Percentiles rank a stretch among this genome's conserved stretches.
These are phyloP conservation scores for Tolypocladium pustulatum DNA, from an alignment of 2,329 filamentous ascomycete genomes.

Conservation along the genomic window DNA sequence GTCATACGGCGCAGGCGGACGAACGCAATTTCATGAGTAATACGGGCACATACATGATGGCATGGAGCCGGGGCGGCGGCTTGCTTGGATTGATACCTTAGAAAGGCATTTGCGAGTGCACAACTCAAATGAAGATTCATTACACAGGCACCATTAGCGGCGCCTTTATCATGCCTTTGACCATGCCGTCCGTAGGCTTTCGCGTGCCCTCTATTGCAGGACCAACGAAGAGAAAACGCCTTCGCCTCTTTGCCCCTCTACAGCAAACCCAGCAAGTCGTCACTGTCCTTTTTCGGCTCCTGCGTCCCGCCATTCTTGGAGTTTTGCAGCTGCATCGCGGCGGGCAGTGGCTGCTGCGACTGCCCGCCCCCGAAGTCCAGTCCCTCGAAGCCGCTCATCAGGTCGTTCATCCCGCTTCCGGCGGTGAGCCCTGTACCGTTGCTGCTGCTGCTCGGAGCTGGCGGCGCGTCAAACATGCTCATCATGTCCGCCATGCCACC, in stretches of 20 bases:
- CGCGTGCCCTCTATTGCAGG: background rate
- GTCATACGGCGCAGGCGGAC: background rate
- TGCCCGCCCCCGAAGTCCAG: conserved; percentile 59
- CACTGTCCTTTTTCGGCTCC: conserved; percentile 44
- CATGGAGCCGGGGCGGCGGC: background rate
- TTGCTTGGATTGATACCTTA: background rate
- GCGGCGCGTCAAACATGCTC: conserved; percentile 59
- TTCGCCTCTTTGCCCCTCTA: conserved; percentile 13
- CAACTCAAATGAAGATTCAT: background rate
- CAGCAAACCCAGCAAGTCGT: conserved; percentile 44
- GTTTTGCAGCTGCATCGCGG: conserved; percentile 45
- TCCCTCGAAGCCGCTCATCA: conserved; percentile 81
- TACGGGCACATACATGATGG: background rate
- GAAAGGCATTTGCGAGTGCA: background rate
- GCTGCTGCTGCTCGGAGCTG: conserved; percentile 31
- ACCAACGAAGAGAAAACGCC: background rate
- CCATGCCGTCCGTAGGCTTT: background rate
- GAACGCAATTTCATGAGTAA: background rate
- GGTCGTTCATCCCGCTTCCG: conserved; percentile 64
- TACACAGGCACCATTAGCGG: background rate
- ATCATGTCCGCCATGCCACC: conserved; percentile 53
- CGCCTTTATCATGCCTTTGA: background rate
- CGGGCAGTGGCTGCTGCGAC: conserved; percentile 50
- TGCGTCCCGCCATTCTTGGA: conserved; percentile 21
- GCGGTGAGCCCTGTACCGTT: conserved; percentile 21